Percentiles rank a stretch among this genome's conserved stretches.
These are phyloP conservation scores for Termitomyces sp. DNA, from an alignment of 768 basidiomycete species.

Conservation along the genomic window DNA sequence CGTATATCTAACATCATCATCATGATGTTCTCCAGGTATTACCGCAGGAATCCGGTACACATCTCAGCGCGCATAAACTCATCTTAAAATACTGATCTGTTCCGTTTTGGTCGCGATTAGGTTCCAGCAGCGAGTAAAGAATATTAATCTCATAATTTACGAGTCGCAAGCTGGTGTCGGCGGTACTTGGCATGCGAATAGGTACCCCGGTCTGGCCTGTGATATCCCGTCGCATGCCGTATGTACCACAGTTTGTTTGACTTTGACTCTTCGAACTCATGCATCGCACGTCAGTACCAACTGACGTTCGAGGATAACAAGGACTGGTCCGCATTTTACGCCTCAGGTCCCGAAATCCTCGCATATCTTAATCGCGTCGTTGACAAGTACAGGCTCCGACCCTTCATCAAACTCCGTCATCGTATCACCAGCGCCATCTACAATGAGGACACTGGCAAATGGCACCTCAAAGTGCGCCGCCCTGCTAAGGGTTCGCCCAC, in stretches of 20 bases:
- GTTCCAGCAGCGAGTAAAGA: conserved; percentile 49
- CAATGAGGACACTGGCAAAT: conserved; percentile 48
- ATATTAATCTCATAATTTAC: conserved; percentile 53
- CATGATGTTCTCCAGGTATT: conserved; percentile 30
- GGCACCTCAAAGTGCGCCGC: conserved; percentile 49
- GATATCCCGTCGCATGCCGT: conserved; percentile 8
- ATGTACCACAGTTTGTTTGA: not conserved
- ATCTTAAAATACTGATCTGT: not conserved
- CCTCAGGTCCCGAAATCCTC: conserved; percentile 57
- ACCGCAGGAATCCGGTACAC: conserved; percentile 52
- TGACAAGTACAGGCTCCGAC: conserved; percentile 51
- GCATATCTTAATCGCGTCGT: conserved; percentile 50
- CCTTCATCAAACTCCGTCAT: conserved; percentile 53
- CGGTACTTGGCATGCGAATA: conserved; percentile 59
- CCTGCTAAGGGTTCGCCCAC: conserved; percentile 14
- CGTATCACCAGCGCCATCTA: conserved; percentile 51
- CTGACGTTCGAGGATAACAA: conserved; percentile 54
- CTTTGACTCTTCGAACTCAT: not conserved
- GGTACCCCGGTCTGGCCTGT: conserved; percentile 34
- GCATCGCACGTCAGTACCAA: conserved; percentile 42
- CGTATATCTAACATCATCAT: not conserved
- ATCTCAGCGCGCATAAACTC: not conserved
- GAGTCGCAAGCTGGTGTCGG: conserved; percentile 57
- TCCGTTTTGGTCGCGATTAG: conserved; percentile 22
- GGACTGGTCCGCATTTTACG: conserved; percentile 61